Percentiles rank a stretch among this genome's conserved stretches.
phyloP scores from a whole-genome alignment of 768 basidiomycete genomes.

The Phlegmacium glaucopus region DNA sequence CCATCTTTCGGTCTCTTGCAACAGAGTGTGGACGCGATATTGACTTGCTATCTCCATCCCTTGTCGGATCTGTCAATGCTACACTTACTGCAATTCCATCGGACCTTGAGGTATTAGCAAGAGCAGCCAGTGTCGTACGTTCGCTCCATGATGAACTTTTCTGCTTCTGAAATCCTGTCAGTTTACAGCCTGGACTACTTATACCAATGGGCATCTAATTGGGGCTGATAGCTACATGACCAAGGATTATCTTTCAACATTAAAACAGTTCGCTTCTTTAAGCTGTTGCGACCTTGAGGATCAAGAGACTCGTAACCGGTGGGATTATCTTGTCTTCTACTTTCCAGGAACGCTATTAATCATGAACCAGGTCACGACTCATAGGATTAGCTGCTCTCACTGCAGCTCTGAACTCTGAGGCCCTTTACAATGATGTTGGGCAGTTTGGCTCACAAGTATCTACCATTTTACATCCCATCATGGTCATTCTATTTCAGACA shows the following conservation, averaged over 20 bases:
- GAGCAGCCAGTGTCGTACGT: conserved; percentile 79
- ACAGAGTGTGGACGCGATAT: conserved; percentile 87
- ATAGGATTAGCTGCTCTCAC: conserved; percentile 83
- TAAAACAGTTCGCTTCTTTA: conserved; percentile 62
- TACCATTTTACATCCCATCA: conserved; percentile 66
- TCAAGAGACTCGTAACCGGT: conserved; percentile 76
- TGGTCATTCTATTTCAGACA: conserved; percentile 64
- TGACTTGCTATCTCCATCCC: conserved; percentile 64
- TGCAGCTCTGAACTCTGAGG: conserved; percentile 80
- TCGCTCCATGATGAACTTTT: background rate
- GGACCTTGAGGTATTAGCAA: conserved; percentile 74
- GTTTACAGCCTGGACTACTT: conserved; percentile 93
- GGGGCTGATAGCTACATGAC: conserved; percentile 74
- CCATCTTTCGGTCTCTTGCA: conserved; percentile 77
- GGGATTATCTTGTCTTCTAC: conserved; percentile 5
- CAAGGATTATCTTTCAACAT: conserved; percentile 62
- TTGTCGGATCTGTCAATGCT: conserved; percentile 61
- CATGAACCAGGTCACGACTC: conserved; percentile 62
- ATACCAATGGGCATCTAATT: conserved; percentile 81
- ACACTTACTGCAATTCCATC: conserved; percentile 50
- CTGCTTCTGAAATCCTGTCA: conserved; percentile 24
- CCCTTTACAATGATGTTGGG: conserved; percentile 66
- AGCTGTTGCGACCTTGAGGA: conserved; percentile 55
- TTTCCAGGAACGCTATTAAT: no score
- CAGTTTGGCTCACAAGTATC: conserved; percentile 74